Percentiles rank a stretch among this genome's conserved stretches.
These are phyloP conservation scores for Russula dissimulans DNA, from an alignment of 768 basidiomycete genomes.

Conservation along the genomic window DNA sequence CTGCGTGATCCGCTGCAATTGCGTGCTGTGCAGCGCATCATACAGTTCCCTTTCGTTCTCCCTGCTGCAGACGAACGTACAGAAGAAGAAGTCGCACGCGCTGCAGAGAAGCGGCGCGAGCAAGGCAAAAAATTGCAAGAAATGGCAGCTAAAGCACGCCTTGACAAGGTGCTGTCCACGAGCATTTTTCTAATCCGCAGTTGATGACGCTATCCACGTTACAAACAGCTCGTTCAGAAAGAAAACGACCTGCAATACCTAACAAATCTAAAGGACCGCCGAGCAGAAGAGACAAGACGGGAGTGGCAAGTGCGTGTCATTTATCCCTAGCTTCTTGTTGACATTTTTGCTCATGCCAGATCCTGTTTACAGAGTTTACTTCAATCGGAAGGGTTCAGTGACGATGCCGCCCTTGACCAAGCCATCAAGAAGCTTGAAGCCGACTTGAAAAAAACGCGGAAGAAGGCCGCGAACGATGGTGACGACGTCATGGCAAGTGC, in stretches of 20 bases:
- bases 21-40: constrained; percentile 54
- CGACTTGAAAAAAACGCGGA: constrained; percentile 65
- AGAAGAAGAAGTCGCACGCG: constrained; percentile 76
- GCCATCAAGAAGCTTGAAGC: constrained; percentile 79
- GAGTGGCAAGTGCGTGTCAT: constrained; percentile 59
- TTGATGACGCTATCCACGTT: not conserved
- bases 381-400: constrained; percentile 61
- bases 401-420: constrained; percentile 70
- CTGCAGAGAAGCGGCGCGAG: constrained; percentile 74
- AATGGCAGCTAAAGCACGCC: constrained; percentile 72
- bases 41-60: constrained; percentile 79
- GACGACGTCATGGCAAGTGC: constrained; percentile 46
- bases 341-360: not conserved
- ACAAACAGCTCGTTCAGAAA: constrained; percentile 55
- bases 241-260: constrained; percentile 66
- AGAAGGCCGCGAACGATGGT: constrained; percentile 63
- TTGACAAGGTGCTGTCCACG: constrained; percentile 60
- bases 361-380: constrained; percentile 42
- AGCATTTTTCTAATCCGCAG: not conserved
- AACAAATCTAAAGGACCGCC: constrained; percentile 52
- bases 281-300: constrained; percentile 49
- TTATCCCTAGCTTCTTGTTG: not conserved
- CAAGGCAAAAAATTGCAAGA: constrained; percentile 87
- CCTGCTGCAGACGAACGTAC: constrained; percentile 71
- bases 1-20: constrained; percentile 62